These are phyloP conservation scores for Cadophora malorum DNA, from an alignment of 2,329 filamentous ascomycete species.

Conservation along the genomic window DNA sequence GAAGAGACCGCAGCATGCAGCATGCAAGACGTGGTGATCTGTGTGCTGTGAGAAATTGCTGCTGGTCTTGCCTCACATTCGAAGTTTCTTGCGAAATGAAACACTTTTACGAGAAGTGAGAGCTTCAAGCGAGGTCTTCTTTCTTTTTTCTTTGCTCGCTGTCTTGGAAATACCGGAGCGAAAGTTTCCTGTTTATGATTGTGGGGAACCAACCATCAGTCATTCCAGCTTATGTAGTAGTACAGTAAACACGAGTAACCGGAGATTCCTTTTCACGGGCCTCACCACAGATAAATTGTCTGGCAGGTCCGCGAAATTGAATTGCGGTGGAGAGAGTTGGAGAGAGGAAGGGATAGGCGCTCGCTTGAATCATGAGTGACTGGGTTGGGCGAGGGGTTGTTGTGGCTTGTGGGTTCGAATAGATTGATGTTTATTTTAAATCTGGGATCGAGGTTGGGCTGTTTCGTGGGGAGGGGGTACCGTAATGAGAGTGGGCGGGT, in stretches of 20 bases:
- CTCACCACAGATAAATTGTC: neutral
- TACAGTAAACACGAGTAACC: neutral
- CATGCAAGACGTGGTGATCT: no score
- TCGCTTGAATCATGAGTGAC: neutral
- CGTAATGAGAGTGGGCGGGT: neutral
- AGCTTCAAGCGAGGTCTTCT: neutral
- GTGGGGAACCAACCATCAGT: neutral
- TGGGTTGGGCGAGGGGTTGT: neutral
- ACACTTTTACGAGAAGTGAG: neutral
- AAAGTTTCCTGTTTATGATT: neutral
- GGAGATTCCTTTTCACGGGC: neutral
- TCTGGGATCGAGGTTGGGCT: neutral
- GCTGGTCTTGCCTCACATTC: neutral
- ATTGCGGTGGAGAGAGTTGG: neutral
- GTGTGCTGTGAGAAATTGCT: neutral
- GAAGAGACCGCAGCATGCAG: no score
- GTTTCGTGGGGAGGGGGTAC: conserved; percentile 3
- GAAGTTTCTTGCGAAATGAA: neutral
- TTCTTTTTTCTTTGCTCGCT: neutral
- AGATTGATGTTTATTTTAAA: conserved; percentile 12
- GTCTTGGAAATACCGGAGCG: neutral
- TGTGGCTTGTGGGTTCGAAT: neutral
- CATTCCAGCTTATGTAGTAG: neutral
- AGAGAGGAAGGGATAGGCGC: neutral
- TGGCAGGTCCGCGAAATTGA: conserved; percentile 2